Evolutionary conservation across 2,329 filamentous ascomycete species (phyloP).

Genomic region (Monosporascus ibericus): DNA sequence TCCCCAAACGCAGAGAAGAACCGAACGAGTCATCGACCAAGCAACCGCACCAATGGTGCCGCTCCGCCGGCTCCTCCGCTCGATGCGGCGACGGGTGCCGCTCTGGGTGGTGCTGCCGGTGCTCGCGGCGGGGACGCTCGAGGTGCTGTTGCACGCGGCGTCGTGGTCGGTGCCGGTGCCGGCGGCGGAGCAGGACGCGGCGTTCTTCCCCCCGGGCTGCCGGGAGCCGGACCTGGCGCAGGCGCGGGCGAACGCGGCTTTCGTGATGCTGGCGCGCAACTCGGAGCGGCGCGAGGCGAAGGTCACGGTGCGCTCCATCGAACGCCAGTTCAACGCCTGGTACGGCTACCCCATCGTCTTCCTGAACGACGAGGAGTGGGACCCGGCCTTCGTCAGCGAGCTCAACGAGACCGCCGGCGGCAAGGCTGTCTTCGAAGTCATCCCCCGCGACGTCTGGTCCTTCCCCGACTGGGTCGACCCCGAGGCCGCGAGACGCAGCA

Average conservation of each 20-base stretch:
- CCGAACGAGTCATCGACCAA: background rate
- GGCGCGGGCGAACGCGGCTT: conserved; percentile 35
- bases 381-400: conserved; percentile 30
- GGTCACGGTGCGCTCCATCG: conserved; percentile 33
- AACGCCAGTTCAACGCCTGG: conserved; percentile 39
- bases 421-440: conserved; percentile 34
- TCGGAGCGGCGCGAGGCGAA: conserved; percentile 33
- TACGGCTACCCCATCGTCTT: conserved; percentile 42
- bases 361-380: conserved; percentile 39
- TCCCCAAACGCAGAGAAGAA: background rate
- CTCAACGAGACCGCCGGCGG: conserved; percentile 31
- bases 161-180: conserved; percentile 29
- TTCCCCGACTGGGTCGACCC: conserved; percentile 31
- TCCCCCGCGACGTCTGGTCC: conserved; percentile 33
- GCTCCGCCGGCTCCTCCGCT: conserved; percentile 24
- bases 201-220: conserved; percentile 31
- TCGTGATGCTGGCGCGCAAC: conserved; percentile 43
- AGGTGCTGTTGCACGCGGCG: conserved; percentile 29
- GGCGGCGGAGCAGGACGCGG: conserved; percentile 29
- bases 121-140: conserved; percentile 25
- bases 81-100: conserved; percentile 20
- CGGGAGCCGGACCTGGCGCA: conserved; percentile 30
- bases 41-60: conserved; percentile 8
- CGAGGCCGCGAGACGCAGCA: conserved; percentile 24
- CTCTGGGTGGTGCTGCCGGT: conserved; percentile 23